Conservation (phyloP, 306 rosid genomes). For the Heteromeles arbutifolia region DNA sequence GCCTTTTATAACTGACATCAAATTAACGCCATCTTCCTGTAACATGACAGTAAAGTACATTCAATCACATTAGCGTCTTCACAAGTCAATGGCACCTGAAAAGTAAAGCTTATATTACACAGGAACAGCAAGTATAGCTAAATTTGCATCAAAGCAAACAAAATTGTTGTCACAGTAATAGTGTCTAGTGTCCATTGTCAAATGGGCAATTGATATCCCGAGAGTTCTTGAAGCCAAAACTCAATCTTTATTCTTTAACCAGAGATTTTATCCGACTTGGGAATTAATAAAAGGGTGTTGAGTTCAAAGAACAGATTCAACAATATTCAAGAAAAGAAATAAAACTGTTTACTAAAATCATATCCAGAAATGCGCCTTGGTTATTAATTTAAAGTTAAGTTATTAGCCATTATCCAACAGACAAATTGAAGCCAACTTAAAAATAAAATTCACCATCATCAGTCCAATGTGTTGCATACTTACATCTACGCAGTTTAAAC, state of each 20-base stretch:
- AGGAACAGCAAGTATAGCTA: neutral
- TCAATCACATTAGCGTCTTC: neutral
- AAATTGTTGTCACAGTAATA: neutral
- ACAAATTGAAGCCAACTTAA: neutral
- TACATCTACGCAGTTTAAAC: neutral
- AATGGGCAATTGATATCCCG: neutral
- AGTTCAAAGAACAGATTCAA: neutral
- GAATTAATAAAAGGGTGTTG: neutral
- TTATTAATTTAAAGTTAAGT: neutral
- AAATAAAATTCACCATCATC: neutral
- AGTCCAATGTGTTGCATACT: neutral
- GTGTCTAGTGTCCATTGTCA: neutral
- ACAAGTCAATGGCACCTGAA: neutral
- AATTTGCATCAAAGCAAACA: neutral
- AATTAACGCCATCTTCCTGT: constrained; percentile 81
- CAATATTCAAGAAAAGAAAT: neutral
- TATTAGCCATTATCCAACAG: too few species aligned
- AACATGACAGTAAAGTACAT: constrained; percentile 15
- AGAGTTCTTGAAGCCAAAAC: neutral
- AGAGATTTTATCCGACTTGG: neutral
- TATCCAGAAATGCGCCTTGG: neutral
- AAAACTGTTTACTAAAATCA: too few species aligned
- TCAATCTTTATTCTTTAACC: neutral
- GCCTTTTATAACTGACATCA: constrained; percentile 74
- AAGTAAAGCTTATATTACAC: neutral